Conservation (phyloP, 2,329 filamentous ascomycete species). For the Cladosporium sp. region DNA sequence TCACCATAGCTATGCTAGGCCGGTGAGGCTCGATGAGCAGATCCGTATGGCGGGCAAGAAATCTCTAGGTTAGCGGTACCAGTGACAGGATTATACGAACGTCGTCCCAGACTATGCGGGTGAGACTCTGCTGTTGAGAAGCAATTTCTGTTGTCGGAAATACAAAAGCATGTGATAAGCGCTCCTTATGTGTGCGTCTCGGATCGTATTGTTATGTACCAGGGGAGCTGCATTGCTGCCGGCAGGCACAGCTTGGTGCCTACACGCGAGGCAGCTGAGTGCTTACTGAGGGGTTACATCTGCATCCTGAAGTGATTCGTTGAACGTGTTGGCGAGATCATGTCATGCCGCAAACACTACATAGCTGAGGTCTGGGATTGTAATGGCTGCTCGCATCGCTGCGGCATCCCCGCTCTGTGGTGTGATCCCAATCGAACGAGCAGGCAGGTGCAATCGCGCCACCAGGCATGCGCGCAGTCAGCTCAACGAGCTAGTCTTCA, state of each 20-base stretch:
- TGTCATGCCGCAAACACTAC: neutral
- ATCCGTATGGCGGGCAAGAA: neutral
- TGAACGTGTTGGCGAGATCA: neutral
- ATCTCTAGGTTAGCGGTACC: neutral
- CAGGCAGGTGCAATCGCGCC: neutral
- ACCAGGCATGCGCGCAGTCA: neutral
- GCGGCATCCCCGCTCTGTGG: neutral
- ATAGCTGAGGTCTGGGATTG: neutral
- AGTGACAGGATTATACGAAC: neutral
- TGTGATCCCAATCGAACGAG: neutral
- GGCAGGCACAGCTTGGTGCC: neutral
- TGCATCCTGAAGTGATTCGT: neutral
- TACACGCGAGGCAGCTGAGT: neutral
- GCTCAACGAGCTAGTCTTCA: neutral
- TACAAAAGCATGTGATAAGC: neutral
- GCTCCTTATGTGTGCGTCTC: no score
- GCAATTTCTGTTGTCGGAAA: neutral
- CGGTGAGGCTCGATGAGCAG: neutral
- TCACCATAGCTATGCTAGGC: neutral
- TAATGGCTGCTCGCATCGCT: neutral
- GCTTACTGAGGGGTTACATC: neutral
- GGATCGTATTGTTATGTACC: neutral
- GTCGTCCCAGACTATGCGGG: neutral
- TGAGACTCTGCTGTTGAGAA: neutral
- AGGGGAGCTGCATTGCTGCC: neutral